These are phyloP conservation scores for Angomonas ambiguus DNA, from an alignment of 208 protist species.

Conservation along the genomic window DNA sequence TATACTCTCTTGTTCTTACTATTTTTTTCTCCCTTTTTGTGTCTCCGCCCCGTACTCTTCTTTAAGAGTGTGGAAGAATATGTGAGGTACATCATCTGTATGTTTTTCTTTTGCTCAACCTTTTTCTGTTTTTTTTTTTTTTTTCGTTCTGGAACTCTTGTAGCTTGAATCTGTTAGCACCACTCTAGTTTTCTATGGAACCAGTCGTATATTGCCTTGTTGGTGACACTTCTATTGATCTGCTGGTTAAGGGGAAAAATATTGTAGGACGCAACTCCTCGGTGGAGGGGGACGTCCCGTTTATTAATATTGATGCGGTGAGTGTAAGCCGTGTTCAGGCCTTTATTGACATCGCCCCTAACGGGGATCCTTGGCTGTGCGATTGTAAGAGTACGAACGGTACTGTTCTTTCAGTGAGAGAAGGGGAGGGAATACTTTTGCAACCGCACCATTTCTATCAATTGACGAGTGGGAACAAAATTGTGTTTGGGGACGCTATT, in stretches of 20 bases:
- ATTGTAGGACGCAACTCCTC: slow-evolving; percentile 63
- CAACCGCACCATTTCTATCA: slow-evolving; percentile 77
- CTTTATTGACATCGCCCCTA: slow-evolving; percentile 61
- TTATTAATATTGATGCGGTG: slow-evolving; percentile 67
- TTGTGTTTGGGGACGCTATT: slow-evolving; percentile 81
- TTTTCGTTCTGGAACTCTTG: no score
- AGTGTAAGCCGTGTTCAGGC: slow-evolving; percentile 80
- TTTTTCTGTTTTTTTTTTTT: slow-evolving; percentile 14
- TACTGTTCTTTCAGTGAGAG: slow-evolving; percentile 52
- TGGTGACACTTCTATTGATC: slow-evolving; percentile 21
- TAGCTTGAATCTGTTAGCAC: not conserved
- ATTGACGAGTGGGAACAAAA: slow-evolving; percentile 45
- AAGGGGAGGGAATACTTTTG: slow-evolving; percentile 52
- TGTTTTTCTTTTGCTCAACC: no score
- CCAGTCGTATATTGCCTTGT: slow-evolving; percentile 27
- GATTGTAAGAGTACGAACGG: slow-evolving; percentile 89
- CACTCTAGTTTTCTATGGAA: not conserved
- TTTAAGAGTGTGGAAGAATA: no score
- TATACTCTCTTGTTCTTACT: slow-evolving; percentile 8
- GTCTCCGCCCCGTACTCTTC: not conserved
- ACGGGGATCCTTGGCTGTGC: slow-evolving; percentile 80
- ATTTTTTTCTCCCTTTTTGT: slow-evolving; percentile 1
- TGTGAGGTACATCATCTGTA: no score
- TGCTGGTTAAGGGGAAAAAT: slow-evolving; percentile 54
- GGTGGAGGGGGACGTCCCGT: slow-evolving; percentile 41